These are phyloP conservation scores for Endoconidiophora laricicola DNA, from an alignment of 2,329 filamentous ascomycete genomes.

Conservation along the genomic window DNA sequence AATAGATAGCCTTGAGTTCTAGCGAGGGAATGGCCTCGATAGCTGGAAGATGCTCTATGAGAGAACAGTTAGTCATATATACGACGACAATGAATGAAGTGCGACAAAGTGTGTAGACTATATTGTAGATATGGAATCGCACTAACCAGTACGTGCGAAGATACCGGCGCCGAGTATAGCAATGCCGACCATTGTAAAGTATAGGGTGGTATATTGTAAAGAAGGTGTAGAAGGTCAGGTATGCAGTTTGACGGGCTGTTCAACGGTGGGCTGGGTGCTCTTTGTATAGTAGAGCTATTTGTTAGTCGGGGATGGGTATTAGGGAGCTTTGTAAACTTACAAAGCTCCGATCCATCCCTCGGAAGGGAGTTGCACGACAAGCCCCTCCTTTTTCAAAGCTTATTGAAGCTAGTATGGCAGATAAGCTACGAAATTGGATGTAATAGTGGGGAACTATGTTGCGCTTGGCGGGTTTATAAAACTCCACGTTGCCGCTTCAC, in stretches of 20 bases:
- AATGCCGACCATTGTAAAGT: slow-evolving; percentile 24
- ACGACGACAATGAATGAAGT: not conserved
- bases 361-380: no score
- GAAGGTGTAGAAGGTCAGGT: not conserved
- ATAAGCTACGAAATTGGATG: no score
- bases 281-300: not conserved
- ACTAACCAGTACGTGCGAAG: slow-evolving; percentile 38
- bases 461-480: no score
- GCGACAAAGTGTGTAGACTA: not conserved
- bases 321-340: no score
- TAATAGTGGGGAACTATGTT: no score
- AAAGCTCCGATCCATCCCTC: no score
- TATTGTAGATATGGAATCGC: not conserved
- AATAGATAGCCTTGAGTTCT: slow-evolving; percentile 48
- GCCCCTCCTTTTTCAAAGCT: no score
- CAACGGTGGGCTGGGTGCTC: not conserved
- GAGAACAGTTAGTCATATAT: slow-evolving; percentile 5
- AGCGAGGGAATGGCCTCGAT: slow-evolving; percentile 34
- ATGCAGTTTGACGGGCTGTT: not conserved
- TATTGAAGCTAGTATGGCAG: no score
- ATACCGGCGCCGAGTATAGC: slow-evolving; percentile 48
- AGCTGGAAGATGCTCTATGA: slow-evolving; percentile 29
- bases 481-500: no score
- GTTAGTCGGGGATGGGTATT: no score
- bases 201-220: not conserved